phyloP scores from a whole-genome alignment of 2,329 filamentous ascomycete genomes.

The Aspergillus tamarii region DNA sequence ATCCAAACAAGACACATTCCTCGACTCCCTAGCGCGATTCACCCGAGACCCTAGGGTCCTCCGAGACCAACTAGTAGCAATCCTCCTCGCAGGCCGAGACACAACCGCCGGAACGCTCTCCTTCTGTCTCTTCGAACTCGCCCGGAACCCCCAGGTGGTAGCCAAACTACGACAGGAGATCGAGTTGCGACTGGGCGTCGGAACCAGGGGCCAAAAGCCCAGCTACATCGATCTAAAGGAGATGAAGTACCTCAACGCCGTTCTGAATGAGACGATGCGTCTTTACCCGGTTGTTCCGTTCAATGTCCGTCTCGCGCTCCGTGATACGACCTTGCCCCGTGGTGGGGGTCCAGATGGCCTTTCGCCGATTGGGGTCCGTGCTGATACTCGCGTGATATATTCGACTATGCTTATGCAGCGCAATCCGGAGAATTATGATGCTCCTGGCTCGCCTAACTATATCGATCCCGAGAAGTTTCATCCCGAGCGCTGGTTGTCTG shows the following conservation, averaged over 20 bases:
- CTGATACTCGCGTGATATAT: constrained; percentile 54
- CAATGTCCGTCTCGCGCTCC: constrained; percentile 73
- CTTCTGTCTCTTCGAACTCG: constrained; percentile 82
- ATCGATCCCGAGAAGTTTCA: constrained; percentile 50
- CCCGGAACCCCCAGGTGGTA: constrained; percentile 68
- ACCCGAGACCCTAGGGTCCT: constrained; percentile 68
- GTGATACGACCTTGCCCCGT: constrained; percentile 73
- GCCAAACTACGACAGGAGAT: constrained; percentile 75
- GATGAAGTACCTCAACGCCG: constrained; percentile 77
- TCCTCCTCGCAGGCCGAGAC: constrained; percentile 80
- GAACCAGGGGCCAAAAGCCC: constrained; percentile 50
- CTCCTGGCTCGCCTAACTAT: constrained; percentile 38
- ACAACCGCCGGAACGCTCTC: constrained; percentile 82
- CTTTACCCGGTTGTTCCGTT: constrained; percentile 78
- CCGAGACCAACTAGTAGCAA: constrained; percentile 80
- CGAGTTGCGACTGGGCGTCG: constrained; percentile 64
- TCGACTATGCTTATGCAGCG: constrained; percentile 58
- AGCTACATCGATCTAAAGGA: constrained; percentile 82
- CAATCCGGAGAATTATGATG: constrained; percentile 53
- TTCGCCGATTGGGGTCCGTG: constrained; percentile 50
- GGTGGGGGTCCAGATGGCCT: constrained; percentile 58
- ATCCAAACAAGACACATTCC: constrained; percentile 78
- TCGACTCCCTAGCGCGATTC: constrained; percentile 80
- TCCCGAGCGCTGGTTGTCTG: constrained; percentile 55
- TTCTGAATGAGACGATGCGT: constrained; percentile 77